These are phyloP conservation scores for Verticillium tricorpus DNA, from an alignment of 2,329 filamentous ascomycete genomes.

Conservation along the genomic window DNA sequence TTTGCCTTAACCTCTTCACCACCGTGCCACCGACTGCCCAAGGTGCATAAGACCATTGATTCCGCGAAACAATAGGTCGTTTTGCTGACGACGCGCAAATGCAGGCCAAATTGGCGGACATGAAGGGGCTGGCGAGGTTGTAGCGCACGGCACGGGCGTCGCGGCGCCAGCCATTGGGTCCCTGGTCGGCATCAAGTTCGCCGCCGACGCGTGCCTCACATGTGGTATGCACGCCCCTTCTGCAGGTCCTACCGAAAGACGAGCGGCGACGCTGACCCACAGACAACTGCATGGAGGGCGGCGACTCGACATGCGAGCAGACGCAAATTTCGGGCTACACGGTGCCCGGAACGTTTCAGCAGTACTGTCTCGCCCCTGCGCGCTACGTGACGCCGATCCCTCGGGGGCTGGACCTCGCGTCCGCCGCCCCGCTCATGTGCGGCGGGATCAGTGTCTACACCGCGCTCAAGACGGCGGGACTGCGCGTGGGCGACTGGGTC, in stretches of 20 bases:
- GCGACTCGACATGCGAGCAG: conserved; percentile 15
- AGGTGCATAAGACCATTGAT: background rate
- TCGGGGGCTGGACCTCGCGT: conserved; percentile 24
- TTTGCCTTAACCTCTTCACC: conserved; percentile 16
- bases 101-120: conserved; percentile 16
- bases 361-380: conserved; percentile 15
- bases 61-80: background rate
- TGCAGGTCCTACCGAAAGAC: no score
- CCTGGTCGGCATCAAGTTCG: conserved; percentile 16
- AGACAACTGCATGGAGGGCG: conserved; percentile 16
- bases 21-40: conserved; percentile 5
- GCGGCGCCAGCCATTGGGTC: conserved; percentile 10
- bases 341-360: conserved; percentile 19
- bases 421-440: conserved; percentile 59
- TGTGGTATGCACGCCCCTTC: conserved; percentile 10
- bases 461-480: conserved; percentile 38
- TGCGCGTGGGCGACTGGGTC: conserved; percentile 19
- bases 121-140: conserved; percentile 15
- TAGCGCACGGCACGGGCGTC: conserved; percentile 12
- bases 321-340: conserved; percentile 20
- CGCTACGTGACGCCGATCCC: conserved; percentile 41
- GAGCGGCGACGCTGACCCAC: background rate
- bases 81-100: background rate
- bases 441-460: conserved; percentile 61
- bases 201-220: conserved; percentile 15